phyloP scores from a whole-genome alignment of 2,329 filamentous ascomycete genomes.

The Raffaelea ambrosiae region DNA sequence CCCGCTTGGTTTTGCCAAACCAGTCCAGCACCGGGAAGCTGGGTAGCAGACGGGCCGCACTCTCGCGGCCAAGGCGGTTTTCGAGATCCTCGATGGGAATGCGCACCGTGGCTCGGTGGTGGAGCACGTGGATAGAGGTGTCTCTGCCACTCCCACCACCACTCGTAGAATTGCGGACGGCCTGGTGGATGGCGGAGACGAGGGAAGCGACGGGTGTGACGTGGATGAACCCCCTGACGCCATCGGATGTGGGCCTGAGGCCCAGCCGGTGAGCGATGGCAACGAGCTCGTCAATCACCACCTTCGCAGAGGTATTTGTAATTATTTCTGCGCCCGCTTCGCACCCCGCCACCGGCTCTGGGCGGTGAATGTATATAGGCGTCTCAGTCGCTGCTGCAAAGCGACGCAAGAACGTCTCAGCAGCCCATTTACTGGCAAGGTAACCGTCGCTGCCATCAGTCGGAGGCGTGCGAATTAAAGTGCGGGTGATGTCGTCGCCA shows the following conservation, averaged over 20 bases:
- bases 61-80: not conserved
- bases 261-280: not conserved
- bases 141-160: not conserved
- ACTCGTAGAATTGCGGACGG: not conserved
- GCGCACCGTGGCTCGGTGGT: not conserved
- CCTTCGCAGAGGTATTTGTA: not conserved
- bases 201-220: not conserved
- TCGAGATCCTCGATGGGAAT: not conserved
- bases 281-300: not conserved
- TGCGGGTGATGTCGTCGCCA: not conserved
- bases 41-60: not conserved
- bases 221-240: not conserved
- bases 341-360: not conserved
- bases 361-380: not conserved
- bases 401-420: slow-evolving; percentile 18
- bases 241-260: not conserved
- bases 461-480: too few relatives aligned
- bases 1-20: not conserved
- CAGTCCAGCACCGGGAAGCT: not conserved
- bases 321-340: not conserved
- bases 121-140: not conserved
- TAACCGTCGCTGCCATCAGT: slow-evolving; percentile 19
- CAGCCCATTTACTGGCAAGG: slow-evolving; percentile 22
- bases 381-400: not conserved
- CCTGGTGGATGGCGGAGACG: not conserved